Evolutionary conservation across 768 basidiomycete genomes (phyloP), one percentile per base, ranked within the genome.

Genomic region (Phylloporus rhodoxanthus): DNA sequence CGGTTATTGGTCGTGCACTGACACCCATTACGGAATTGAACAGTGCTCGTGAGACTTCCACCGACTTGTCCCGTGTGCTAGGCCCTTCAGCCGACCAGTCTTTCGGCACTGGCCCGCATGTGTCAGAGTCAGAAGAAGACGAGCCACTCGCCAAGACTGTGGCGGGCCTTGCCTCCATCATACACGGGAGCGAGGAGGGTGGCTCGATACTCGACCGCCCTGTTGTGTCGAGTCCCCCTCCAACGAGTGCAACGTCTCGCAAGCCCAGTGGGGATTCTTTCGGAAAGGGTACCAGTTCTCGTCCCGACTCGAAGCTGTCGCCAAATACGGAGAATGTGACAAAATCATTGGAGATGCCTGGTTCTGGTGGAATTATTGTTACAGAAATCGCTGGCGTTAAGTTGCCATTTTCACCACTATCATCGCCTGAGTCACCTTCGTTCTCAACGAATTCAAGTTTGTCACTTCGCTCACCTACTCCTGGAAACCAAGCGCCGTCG

Each of bases 1-100:
- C 55, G 21, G 51, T 36, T n/a, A 11, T 51, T 8, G 57, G 57
- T 13, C 70, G 74, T 26, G 55, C 71, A 6, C 64, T 87, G 50
- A 79, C 86, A 2, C 85, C 86, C 8, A 88, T 89, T 52, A 81
- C 81, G 2, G 87, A 90, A 61, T 58, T 66, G 14, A 72, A 68
- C 56, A 60, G 57, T 37, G 57, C 62, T 7, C 59, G 50, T 2
- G 66, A 71, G 32, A 70, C 70, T 4, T 5, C 32, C 39, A 37
- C 46, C 15, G 67, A 65, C 45, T 47, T 59, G 20, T 19, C 48
- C 17, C 59, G 33, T 14, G 11, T 51, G n/a, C 50, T 23, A 0
- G 62, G 53, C 13, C 55, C 40, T 36, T 57, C 60, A 4, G 20
- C 34, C 7, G 60, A 62, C 25, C 62, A 66, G 29, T 30, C 54